Evolutionary conservation across 805 yeast species (phyloP).

Genomic region (Wickerhamomyces canadensis): DNA sequence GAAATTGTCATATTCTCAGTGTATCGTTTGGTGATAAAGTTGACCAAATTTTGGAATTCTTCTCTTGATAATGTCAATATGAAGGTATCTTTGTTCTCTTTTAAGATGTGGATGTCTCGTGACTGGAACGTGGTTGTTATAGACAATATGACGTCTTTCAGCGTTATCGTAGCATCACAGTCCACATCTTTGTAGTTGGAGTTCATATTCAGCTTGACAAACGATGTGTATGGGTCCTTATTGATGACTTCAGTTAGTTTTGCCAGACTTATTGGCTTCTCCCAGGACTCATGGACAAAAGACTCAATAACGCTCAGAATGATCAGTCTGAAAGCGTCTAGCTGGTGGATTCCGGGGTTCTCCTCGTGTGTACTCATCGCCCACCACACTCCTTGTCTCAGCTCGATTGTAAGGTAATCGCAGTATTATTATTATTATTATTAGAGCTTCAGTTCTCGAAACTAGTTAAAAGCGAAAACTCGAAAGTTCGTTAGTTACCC

Average conservation of each 20-base stretch:
- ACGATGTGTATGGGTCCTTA: conserved; percentile 12
- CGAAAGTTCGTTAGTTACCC: too few relatives aligned
- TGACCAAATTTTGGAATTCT: conserved; percentile 15
- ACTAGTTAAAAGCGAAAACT: too few relatives aligned
- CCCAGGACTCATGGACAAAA: conserved; percentile 19
- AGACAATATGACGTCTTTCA: conserved; percentile 20
- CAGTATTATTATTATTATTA: too few relatives aligned
- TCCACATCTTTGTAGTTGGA: conserved; percentile 4
- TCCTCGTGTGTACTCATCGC: not conserved
- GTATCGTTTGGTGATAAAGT: conserved; percentile 7
- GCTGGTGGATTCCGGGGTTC: conserved; percentile 2
- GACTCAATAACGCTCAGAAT: conserved; percentile 23
- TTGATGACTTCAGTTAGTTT: conserved; percentile 20
- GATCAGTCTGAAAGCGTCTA: conserved; percentile 17
- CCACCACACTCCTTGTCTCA: too few relatives aligned
- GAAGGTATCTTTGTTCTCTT: conserved; percentile 21
- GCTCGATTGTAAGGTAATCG: too few relatives aligned
- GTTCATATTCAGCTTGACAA: conserved; percentile 8
- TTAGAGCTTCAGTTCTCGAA: too few relatives aligned
- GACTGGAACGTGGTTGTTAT: conserved; percentile 20
- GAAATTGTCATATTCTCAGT: conserved; percentile 3
- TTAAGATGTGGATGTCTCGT: conserved; percentile 18
- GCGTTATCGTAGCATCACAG: conserved; percentile 7
- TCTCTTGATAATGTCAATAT: conserved; percentile 14
- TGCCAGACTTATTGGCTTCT: conserved; percentile 17